A percentile compares a stretch with the other conserved stretches of the same genome.
phyloP scores from a whole-genome alignment of 768 basidiomycete species.

The Mycena rosella region DNA sequence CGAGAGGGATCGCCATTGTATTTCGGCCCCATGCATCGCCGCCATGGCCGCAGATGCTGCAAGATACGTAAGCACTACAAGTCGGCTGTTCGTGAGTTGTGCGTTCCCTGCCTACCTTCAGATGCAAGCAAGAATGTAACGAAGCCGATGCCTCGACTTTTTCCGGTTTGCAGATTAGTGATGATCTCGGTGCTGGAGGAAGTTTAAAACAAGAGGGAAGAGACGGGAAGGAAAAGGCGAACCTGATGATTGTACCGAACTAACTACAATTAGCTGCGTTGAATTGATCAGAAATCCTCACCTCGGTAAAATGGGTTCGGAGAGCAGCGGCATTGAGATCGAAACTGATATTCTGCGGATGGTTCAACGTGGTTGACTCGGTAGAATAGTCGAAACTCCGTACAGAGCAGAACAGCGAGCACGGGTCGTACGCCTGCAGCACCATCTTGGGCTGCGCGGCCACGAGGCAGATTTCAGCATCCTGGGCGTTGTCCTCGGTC shows the following conservation, averaged over 20 bases:
- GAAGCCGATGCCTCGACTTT: conserved; percentile 25
- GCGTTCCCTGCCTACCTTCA: conserved; percentile 17
- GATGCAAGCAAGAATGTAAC: conserved; percentile 24
- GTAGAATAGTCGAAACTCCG: background rate
- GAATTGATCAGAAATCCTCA: background rate
- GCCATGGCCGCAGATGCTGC: conserved; percentile 23
- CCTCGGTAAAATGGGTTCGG: conserved; percentile 27
- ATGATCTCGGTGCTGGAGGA: conserved; percentile 21
- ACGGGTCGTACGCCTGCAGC: conserved; percentile 32
- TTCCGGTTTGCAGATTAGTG: conserved; percentile 5
- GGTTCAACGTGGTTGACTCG: background rate
- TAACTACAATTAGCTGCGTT: background rate
- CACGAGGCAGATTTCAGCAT: conserved; percentile 19
- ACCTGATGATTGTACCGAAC: conserved; percentile 28
- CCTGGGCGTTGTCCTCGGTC: conserved; percentile 30
- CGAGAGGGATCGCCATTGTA: conserved; percentile 7
- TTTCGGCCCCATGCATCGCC: conserved; percentile 23
- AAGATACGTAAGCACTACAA: background rate
- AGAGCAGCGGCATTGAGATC: conserved; percentile 9
- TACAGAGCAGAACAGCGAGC: conserved; percentile 32
- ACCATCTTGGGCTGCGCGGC: background rate
- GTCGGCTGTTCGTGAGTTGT: too few relatives aligned
- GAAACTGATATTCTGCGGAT: conserved; percentile 23
- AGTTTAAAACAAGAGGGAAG: background rate
- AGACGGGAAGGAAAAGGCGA: background rate